Base-by-base conservation (phyloP, 176 grass and related monocot species). In the Oryza meridionalis region DNA sequence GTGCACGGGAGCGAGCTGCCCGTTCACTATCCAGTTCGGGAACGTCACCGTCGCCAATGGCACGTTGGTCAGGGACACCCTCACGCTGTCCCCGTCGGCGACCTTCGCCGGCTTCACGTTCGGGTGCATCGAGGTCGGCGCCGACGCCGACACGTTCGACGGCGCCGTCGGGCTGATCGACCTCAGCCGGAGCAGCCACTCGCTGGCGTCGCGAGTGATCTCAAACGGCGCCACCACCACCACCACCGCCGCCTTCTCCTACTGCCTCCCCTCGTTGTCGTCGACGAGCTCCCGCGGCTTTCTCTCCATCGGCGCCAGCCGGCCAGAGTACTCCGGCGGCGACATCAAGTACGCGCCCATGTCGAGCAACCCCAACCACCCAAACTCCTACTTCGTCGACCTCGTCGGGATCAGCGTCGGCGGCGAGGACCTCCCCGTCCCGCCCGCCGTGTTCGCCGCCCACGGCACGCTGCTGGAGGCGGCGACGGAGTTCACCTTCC, bases 251-350 rank as follows among this genome's bases (percentile, higher is more conserved):
- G 67, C 71, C 21, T 94, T 94, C 75, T 94, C 89, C 9, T 94
- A 94, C 78, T 94, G 89, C 80, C 83, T 94, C 24, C 92, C 33
- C 33, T 35, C 33, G 33, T 35, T 84, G 25, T 73, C 80, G 4
- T 12, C 31, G 7, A 76, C 58, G 13, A 84, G 79, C 81, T 77
- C 69, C 24, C 64, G 17, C 0, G 92, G 88, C 6, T 94, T 86
- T 68, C 82, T 94, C 6, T 73, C 66, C 5, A 21, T 94, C 15
- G 86, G 89, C 21, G 27, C 12, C 4, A 33, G 12, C 45, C 7
- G n/a, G 4, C 32, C 47, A 14, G 4, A 17, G 7, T 40, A 59
- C 67, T 0, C 16, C 35, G 11, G 21, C 29, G 19, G 44, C 37
- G 67, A 47, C 43, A 55, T 78, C 40, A n/a, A 10, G 24, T 89